phyloP scores from a whole-genome alignment of 169 alveolate species.

The Amoebophrya sp. region DNA sequence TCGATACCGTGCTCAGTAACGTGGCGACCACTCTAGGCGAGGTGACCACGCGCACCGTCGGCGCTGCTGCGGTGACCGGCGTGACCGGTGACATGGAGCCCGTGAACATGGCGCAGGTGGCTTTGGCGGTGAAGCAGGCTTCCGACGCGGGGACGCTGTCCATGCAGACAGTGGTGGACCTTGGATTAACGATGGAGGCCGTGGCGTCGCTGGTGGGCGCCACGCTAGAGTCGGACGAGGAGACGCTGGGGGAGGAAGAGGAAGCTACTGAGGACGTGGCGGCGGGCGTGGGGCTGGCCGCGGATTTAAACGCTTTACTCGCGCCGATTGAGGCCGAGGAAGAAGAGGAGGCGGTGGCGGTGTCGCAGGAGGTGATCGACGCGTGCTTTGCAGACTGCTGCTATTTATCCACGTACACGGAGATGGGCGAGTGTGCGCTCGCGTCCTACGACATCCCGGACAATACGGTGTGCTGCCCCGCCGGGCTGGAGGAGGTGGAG shows the following conservation, averaged over 20 bases:
- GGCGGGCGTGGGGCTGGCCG: background rate
- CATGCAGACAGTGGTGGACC: background rate
- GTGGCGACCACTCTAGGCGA: background rate
- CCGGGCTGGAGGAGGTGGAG: too few species aligned
- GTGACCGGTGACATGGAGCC: background rate
- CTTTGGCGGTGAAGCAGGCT: background rate
- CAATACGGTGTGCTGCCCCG: too few species aligned
- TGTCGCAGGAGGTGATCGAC: background rate
- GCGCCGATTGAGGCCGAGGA: background rate
- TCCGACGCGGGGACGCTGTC: background rate
- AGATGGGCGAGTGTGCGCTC: too few species aligned
- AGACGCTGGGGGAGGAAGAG: background rate
- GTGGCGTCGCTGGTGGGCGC: background rate
- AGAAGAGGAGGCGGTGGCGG: background rate
- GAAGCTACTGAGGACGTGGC: background rate
- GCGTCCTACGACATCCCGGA: too few species aligned
- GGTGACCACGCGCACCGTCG: background rate
- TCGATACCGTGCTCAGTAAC: background rate
- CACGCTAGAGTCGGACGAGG: background rate
- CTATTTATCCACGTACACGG: too few species aligned
- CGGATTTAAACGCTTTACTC: background rate
- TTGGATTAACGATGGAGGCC: background rate
- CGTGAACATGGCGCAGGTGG: background rate
- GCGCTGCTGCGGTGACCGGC: background rate
- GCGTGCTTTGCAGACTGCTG: background rate